Evolutionary conservation across 441 rosid species (phyloP).

Genomic region (Flueggea neowawraea): DNA sequence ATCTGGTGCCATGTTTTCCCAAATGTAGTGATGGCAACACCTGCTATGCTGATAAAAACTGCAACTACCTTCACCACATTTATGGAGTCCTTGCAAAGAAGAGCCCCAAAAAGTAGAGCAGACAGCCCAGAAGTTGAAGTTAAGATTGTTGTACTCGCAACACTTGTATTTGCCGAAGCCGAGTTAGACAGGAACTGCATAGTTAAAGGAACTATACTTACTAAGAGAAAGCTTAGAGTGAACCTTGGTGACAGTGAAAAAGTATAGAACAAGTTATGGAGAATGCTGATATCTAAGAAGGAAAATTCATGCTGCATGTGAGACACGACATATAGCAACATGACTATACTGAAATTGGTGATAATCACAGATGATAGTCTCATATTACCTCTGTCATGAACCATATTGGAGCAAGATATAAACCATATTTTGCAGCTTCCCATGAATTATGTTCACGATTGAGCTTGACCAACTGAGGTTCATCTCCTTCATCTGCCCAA

Average conservation of each 20-base stretch:
- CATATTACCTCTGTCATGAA: slow-evolving; percentile 49
- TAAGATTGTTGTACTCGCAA: slow-evolving; percentile 64
- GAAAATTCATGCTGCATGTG: neutral
- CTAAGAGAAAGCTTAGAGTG: neutral
- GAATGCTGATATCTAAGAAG: neutral
- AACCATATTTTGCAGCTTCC: slow-evolving; percentile 44
- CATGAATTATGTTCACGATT: slow-evolving; percentile 22
- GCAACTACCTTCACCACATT: slow-evolving; percentile 47
- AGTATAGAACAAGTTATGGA: neutral
- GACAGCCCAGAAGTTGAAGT: slow-evolving; percentile 66
- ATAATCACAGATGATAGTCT: neutral
- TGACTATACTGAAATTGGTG: neutral
- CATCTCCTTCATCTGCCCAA: slow-evolving; percentile 25
- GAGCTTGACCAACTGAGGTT: slow-evolving; percentile 14
- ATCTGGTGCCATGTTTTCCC: slow-evolving; percentile 59
- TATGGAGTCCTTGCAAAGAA: slow-evolving; percentile 56
- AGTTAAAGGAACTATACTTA: slow-evolving; percentile 12
- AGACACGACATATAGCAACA: neutral
- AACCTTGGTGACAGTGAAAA: neutral
- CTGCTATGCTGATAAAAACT: slow-evolving; percentile 58
- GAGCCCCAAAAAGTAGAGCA: slow-evolving; percentile 62
- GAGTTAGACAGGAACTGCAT: slow-evolving; percentile 58
- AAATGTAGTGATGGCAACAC: slow-evolving; percentile 66
- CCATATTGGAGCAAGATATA: slow-evolving; percentile 65
- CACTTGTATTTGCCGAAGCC: slow-evolving; percentile 65